Evolutionary conservation across 345 rosid species (phyloP).

Genomic region (Eucalyptus regnans): DNA sequence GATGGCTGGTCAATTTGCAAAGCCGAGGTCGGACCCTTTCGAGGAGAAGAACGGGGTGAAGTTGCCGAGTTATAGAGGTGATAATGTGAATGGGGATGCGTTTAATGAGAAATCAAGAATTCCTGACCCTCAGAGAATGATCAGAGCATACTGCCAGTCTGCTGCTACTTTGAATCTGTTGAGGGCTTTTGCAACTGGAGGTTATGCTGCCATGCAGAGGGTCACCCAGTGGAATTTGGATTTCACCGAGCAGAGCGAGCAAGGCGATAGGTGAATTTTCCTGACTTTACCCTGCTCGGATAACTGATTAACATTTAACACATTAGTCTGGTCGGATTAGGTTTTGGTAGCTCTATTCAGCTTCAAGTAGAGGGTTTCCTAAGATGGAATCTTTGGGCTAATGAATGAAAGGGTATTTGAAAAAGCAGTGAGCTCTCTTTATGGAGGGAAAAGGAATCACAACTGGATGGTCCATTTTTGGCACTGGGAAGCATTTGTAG

Average conservation of each 20-base stretch:
- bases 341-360: neutral
- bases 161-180: slow-evolving; percentile 8
- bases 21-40: slow-evolving; percentile 1
- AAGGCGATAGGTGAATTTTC: slow-evolving; percentile 2
- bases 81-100: slow-evolving; percentile 4
- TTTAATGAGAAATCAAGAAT: slow-evolving; percentile 5
- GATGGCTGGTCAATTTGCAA: slow-evolving; percentile 11
- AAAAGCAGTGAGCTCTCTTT: neutral
- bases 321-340: neutral
- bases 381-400: neutral
- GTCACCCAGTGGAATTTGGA: slow-evolving; percentile 9
- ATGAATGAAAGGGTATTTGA: neutral
- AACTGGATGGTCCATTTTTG: neutral
- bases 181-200: slow-evolving; percentile 8
- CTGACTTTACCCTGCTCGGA: neutral
- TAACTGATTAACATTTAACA: neutral
- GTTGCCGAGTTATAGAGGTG: slow-evolving; percentile 10
- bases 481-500: neutral
- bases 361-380: neutral
- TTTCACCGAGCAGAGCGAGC: slow-evolving; percentile 11
- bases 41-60: slow-evolving; percentile 11
- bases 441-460: neutral
- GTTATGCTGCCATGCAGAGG: slow-evolving; percentile 11
- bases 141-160: slow-evolving; percentile 6
- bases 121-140: slow-evolving; percentile 8